Conservation (phyloP, 2,329 filamentous ascomycete species). For the Monosporascus sp. region DNA sequence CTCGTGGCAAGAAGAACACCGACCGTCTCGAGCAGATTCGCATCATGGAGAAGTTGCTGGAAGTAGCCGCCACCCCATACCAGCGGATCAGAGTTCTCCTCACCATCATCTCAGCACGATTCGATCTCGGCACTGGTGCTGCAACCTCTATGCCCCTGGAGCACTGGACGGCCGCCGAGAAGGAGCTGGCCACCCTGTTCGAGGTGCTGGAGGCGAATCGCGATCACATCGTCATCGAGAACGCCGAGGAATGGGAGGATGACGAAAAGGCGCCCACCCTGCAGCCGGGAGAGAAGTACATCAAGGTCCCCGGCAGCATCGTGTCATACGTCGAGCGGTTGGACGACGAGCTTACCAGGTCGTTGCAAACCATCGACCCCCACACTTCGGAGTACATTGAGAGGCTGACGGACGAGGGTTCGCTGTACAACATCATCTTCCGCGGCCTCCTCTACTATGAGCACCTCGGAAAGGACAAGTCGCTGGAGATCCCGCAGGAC, state of each 20-base stretch:
- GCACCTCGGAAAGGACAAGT: conserved; percentile 62
- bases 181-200: conserved; percentile 75
- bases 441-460: conserved; percentile 87
- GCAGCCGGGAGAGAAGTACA: conserved; percentile 67
- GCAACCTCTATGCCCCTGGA: conserved; percentile 82
- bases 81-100: conserved; percentile 90
- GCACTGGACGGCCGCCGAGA: conserved; percentile 92
- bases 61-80: conserved; percentile 86
- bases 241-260: conserved; percentile 97
- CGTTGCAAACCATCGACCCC: conserved; percentile 95
- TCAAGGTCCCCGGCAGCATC: conserved; percentile 89
- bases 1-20: conserved; percentile 97
- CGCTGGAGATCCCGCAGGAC: conserved; percentile 74
- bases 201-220: conserved; percentile 71
- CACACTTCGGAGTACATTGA: conserved; percentile 99
- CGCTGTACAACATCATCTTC: conserved; percentile 88
- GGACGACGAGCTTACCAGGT: conserved; percentile 94
- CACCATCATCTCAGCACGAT: conserved; percentile 86
- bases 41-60: conserved; percentile 92
- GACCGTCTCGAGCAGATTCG: conserved; percentile 92
- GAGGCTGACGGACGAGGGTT: conserved; percentile 81
- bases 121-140: conserved; percentile 80
- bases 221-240: conserved; percentile 82
- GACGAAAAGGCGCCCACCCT: conserved; percentile 86
- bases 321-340: conserved; percentile 92